These are phyloP conservation scores for Pulicaria dysenterica DNA, from an alignment of 129 eudicot genomes.

Conservation along the genomic window DNA sequence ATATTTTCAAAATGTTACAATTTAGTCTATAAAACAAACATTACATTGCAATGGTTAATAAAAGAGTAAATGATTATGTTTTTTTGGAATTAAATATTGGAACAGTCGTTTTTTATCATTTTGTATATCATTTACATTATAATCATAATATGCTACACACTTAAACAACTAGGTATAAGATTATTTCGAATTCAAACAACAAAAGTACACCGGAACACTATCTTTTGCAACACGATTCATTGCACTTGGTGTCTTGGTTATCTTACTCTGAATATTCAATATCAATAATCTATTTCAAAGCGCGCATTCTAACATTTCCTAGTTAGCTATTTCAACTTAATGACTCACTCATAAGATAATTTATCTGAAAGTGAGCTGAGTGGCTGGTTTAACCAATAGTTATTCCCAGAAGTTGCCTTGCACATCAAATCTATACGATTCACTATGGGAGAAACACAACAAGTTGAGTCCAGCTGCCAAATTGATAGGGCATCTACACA, in stretches of 20 bases:
- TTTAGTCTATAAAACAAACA: not conserved
- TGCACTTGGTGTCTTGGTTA: not conserved
- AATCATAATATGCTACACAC: not conserved
- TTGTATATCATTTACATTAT: not conserved
- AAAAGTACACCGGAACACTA: not conserved
- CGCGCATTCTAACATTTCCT: not conserved
- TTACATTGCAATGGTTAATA: not conserved
- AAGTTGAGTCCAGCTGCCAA: not conserved
- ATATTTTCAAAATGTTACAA: not conserved
- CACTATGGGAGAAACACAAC: slow-evolving; percentile 2
- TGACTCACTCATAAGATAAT: not conserved
- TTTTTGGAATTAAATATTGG: not conserved
- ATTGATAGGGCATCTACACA: not conserved
- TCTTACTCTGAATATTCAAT: not conserved
- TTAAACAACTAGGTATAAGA: not conserved
- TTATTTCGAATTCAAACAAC: not conserved
- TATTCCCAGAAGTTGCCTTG: not conserved
- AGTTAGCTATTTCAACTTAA: slow-evolving; percentile 5
- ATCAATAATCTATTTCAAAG: not conserved
- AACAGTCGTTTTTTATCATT: not conserved
- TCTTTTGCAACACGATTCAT: not conserved
- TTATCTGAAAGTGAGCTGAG: not conserved
- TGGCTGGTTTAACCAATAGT: not conserved
- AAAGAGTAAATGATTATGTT: not conserved
- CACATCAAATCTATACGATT: not conserved